Evolutionary conservation across 2,329 filamentous ascomycete species (phyloP).

Genomic region (Bipolaris cookei): DNA sequence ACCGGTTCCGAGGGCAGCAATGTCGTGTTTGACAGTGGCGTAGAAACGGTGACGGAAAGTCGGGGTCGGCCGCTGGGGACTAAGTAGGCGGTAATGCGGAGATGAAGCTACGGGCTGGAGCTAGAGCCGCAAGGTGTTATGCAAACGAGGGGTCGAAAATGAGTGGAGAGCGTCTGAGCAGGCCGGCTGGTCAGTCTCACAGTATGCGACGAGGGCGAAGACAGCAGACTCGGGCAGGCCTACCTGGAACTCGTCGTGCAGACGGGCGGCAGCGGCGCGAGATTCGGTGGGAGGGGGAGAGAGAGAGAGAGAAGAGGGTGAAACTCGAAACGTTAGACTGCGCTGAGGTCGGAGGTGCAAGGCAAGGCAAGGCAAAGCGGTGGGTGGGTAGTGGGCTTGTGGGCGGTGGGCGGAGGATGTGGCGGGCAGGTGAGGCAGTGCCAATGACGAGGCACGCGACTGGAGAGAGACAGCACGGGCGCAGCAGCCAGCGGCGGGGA

Average conservation of each 20-base stretch:
- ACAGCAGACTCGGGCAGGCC: slow-evolving; percentile 28
- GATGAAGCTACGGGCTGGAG: slow-evolving; percentile 26
- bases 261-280: slow-evolving; percentile 42
- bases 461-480: slow-evolving; percentile 31
- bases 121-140: slow-evolving; percentile 29
- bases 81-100: slow-evolving; percentile 26
- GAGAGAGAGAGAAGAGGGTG: slow-evolving; percentile 28
- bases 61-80: slow-evolving; percentile 22
- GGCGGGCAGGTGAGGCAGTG: slow-evolving; percentile 23
- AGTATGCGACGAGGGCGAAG: slow-evolving; percentile 27
- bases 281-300: slow-evolving; percentile 36
- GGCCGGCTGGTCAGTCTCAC: slow-evolving; percentile 36
- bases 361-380: background rate
- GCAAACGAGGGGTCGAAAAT: slow-evolving; percentile 47
- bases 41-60: slow-evolving; percentile 20
- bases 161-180: slow-evolving; percentile 38
- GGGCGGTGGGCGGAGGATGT: slow-evolving; percentile 40
- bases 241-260: slow-evolving; percentile 42
- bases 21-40: slow-evolving; percentile 21
- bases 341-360: slow-evolving; percentile 28
- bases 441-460: slow-evolving; percentile 20
- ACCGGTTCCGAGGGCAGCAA: slow-evolving; percentile 8
- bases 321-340: slow-evolving; percentile 49
- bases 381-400: slow-evolving; percentile 10
- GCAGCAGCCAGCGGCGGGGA: slow-evolving; percentile 28